phyloP scores from a whole-genome alignment of 805 yeast species.

The baker's yeast (Saccharomyces cerevisiae) region DNA sequence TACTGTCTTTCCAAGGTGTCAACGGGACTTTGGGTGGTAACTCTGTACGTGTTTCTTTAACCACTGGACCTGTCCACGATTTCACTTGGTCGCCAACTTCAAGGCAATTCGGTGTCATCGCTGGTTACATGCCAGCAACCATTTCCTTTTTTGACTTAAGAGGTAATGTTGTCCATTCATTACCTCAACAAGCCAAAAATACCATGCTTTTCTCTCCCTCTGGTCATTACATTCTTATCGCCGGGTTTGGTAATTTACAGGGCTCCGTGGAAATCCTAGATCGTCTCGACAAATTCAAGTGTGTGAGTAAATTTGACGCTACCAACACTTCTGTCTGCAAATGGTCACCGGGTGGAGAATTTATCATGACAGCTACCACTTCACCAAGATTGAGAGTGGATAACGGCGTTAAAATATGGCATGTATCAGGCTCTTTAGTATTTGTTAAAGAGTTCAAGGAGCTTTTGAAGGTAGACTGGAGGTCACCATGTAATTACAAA shows the following conservation, averaged over 20 bases:
- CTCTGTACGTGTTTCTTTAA: conserved; percentile 78
- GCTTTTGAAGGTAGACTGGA: conserved; percentile 77
- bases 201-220: conserved; percentile 90
- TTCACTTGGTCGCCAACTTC: conserved; percentile 95
- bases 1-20: conserved; percentile 42
- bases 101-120: conserved; percentile 92
- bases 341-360: conserved; percentile 97
- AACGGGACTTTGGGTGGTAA: conserved; percentile 83
- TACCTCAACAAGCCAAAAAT: conserved; percentile 84
- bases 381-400: conserved; percentile 96
- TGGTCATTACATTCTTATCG: conserved; percentile 82
- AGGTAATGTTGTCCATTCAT: conserved; percentile 75
- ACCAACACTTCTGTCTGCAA: conserved; percentile 92
- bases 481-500: conserved; percentile 39
- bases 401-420: conserved; percentile 91
- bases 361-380: conserved; percentile 88
- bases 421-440: conserved; percentile 73
- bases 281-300: conserved; percentile 74
- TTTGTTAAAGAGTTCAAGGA: conserved; percentile 76
- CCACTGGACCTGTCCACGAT: conserved; percentile 94
- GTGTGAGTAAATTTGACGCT: conserved; percentile 78
- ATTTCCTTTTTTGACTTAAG: conserved; percentile 91
- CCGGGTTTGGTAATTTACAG: conserved; percentile 96
- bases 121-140: conserved; percentile 96
- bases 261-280: conserved; percentile 94